Evolutionary conservation across 345 rosid genomes (phyloP).

Genomic region (Heritiera fomes): DNA sequence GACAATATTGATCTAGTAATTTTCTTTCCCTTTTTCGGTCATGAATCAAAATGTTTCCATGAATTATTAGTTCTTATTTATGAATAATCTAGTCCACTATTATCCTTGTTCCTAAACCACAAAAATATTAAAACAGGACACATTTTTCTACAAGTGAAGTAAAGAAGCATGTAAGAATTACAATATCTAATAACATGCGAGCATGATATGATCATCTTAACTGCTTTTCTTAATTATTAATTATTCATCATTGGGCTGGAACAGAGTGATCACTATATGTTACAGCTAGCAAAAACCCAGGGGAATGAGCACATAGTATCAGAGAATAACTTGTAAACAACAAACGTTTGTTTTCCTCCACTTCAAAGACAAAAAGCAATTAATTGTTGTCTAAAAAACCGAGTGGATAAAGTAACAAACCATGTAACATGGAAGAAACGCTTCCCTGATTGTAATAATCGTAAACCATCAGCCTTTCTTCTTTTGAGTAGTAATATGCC

Average conservation of each 20-base stretch:
- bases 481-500: conserved; percentile 90
- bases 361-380: neutral
- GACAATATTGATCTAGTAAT: neutral
- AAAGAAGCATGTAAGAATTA: neutral
- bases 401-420: conserved; percentile 41
- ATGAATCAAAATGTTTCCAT: neutral
- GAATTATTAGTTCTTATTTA: neutral
- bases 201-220: neutral
- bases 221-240: neutral
- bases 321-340: neutral
- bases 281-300: neutral
- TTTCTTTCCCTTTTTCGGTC: neutral
- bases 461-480: conserved; percentile 83
- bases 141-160: neutral
- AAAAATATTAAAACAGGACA: neutral
- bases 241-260: neutral
- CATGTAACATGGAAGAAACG: conserved; percentile 68
- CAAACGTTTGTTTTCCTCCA: conserved; percentile 5
- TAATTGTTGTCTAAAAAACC: conserved; percentile 15
- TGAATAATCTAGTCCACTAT: neutral
- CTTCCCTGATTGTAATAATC: conserved; percentile 70
- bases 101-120: neutral
- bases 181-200: neutral
- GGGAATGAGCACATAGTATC: neutral
- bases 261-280: neutral